Base-by-base conservation (phyloP, 805 yeast species). In the Spathaspora gorwiae region DNA sequence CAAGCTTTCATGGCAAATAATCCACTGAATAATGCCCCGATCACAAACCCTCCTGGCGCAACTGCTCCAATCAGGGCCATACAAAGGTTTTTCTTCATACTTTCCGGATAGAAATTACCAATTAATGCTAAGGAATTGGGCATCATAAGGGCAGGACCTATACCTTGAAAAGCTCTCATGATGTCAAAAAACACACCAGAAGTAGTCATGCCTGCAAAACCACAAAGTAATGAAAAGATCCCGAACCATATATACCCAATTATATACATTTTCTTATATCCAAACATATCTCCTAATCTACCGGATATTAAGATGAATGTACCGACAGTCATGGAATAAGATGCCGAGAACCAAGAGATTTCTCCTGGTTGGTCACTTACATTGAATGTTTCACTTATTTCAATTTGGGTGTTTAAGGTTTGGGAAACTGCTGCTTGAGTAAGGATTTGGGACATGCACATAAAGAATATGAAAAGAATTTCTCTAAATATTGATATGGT, bases 261-360 rank as follows among this genome's bases (percentile, higher is more conserved):
- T 9, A 64, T 36, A 46, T 51, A 62, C 43, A 65, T 40, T 31
- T 34, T 47, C 46, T 66, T 66, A 48, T 65, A 65, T 24, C 71
- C 72, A 45, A 57, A 60, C 53, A 64, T 46, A 46, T 66, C 71
- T 12, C 71, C 72, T 19, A 66, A 40, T 29, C 68, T 54, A 2
- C 72, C 72, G 2, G 63, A 55, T 2, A 62, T 53, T n/a, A 66
- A 50, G 38, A 66, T 66, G 42, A 66, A 66, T 3, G 71, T 65
- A 13, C 72, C 72, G 13, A 64, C 68, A 1, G 68, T 63, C 37
- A 66, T 51, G 3, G 70, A 61, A 38, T 54, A 65, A 1, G 68
- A 53, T 0, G 70, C 66, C 0, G 67, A 49, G 43, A 66, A 66
- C 71, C 72, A 66, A 7, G 68, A 55, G 8, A 60, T 52, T 40